Evolutionary conservation across 208 protist species (phyloP).

Genomic region (Crithidia brevicula): DNA sequence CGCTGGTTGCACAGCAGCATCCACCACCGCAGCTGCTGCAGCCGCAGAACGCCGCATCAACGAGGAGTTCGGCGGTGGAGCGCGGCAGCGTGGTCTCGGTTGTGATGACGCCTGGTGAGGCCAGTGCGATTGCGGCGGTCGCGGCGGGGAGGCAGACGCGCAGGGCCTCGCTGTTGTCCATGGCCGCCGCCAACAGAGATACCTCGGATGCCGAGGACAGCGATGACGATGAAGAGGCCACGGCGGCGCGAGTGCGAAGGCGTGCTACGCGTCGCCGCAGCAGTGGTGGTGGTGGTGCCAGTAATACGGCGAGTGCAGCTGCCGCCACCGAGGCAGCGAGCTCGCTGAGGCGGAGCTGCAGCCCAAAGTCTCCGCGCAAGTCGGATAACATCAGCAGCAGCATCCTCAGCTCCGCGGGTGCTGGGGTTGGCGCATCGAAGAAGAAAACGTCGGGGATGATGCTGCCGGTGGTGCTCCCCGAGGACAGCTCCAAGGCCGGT

Average conservation of each 20-base stretch:
- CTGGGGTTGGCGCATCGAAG: neutral
- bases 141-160: neutral
- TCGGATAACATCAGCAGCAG: slow-evolving; percentile 1
- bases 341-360: too few relatives aligned
- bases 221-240: neutral
- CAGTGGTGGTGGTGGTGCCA: too few relatives aligned
- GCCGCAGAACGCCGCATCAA: neutral
- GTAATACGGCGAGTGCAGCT: too few relatives aligned
- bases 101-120: neutral
- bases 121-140: neutral
- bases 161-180: slow-evolving; percentile 5
- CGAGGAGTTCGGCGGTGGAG: slow-evolving; percentile 3
- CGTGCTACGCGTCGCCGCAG: too few relatives aligned
- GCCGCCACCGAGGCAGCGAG: too few relatives aligned
- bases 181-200: slow-evolving; percentile 8
- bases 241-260: too few relatives aligned
- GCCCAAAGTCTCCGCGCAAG: neutral
- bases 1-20: neutral
- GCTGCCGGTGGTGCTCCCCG: slow-evolving; percentile 21
- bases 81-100: slow-evolving; percentile 13
- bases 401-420: neutral
- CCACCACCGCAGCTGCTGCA: neutral
- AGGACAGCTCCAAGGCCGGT: neutral
- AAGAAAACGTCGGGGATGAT: slow-evolving; percentile 13
- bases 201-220: neutral